A percentile compares a stretch with the other conserved stretches of the same genome.
Conservation (phyloP, 306 rosid genomes). For the Myrica gale region DNA sequence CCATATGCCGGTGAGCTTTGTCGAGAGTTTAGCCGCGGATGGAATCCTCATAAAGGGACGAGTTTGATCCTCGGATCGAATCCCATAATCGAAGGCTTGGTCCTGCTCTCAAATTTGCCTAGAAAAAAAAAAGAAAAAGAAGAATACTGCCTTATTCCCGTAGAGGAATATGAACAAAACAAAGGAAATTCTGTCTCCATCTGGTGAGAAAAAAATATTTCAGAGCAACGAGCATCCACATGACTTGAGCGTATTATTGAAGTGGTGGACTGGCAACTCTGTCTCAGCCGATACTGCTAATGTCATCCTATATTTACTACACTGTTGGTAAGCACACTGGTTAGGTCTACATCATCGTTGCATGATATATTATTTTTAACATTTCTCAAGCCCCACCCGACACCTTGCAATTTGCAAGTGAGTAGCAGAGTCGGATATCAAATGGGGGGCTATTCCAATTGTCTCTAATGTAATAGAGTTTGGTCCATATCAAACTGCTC, state of each 20-base stretch:
- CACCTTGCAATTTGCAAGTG: not conserved
- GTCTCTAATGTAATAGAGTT: not conserved
- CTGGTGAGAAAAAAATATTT: not conserved
- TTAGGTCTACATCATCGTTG: not conserved
- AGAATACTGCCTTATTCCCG: too few relatives aligned
- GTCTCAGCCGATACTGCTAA: not conserved
- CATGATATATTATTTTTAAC: not conserved
- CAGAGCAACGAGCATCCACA: not conserved
- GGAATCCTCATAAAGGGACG: too few relatives aligned
- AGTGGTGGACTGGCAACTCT: not conserved
- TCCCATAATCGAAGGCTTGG: too few relatives aligned
- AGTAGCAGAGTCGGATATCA: conserved; percentile 6
- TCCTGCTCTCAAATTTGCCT: too few relatives aligned
- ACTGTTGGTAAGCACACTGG: not conserved
- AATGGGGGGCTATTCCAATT: not conserved
- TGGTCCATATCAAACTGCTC: not conserved
- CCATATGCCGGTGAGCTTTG: too few relatives aligned
- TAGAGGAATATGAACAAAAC: too few relatives aligned
- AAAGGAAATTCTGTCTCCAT: too few relatives aligned
- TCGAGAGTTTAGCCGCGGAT: too few relatives aligned
- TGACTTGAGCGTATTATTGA: not conserved
- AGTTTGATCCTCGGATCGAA: too few relatives aligned
- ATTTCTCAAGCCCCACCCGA: not conserved
- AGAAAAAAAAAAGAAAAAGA: too few relatives aligned
- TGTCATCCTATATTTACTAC: not conserved